Evolutionary conservation across 495 filamentous ascomycete genomes (phyloP).

Genomic region (Aspergillus panamensis): DNA sequence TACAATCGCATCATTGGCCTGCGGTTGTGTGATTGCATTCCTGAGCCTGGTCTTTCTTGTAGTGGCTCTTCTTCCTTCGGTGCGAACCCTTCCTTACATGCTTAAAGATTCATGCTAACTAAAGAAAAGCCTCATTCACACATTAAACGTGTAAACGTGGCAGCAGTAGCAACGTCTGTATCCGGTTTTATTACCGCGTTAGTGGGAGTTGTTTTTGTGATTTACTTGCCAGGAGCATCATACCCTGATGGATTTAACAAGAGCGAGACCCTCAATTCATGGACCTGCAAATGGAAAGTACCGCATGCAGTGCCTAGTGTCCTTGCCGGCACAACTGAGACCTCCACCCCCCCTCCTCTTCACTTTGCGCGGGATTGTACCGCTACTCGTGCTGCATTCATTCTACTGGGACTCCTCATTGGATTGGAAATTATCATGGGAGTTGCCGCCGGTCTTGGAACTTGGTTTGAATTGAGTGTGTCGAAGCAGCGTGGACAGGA

Average conservation of each 20-base stretch:
- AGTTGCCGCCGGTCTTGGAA: conserved; percentile 35
- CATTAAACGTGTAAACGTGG: conserved; percentile 38
- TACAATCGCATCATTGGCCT: conserved; percentile 41
- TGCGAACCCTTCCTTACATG: conserved; percentile 22
- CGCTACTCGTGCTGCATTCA: conserved; percentile 38
- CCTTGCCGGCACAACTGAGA: conserved; percentile 1
- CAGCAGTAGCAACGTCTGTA: conserved; percentile 32
- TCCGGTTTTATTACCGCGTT: conserved; percentile 42
- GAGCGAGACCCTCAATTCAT: conserved; percentile 47
- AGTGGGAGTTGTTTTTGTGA: conserved; percentile 40
- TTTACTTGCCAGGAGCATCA: conserved; percentile 40
- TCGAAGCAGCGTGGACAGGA: conserved; percentile 29
- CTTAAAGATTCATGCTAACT: conserved; percentile 2
- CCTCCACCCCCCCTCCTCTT: conserved; percentile 23
- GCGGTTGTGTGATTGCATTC: conserved; percentile 40
- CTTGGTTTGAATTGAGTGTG: conserved; percentile 40
- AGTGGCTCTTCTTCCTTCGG: conserved; percentile 42
- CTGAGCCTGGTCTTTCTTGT: conserved; percentile 42
- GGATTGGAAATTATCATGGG: conserved; percentile 46
- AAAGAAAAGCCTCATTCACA: conserved; percentile 33
- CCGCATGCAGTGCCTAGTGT: conserved; percentile 6
- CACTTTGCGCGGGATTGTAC: conserved; percentile 46
- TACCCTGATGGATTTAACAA: conserved; percentile 35
- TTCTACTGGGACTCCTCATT: conserved; percentile 40
- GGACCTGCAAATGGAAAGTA: conserved; percentile 51